These are phyloP conservation scores for Lactarius indigo DNA, from an alignment of 768 basidiomycete genomes.

Conservation along the genomic window DNA sequence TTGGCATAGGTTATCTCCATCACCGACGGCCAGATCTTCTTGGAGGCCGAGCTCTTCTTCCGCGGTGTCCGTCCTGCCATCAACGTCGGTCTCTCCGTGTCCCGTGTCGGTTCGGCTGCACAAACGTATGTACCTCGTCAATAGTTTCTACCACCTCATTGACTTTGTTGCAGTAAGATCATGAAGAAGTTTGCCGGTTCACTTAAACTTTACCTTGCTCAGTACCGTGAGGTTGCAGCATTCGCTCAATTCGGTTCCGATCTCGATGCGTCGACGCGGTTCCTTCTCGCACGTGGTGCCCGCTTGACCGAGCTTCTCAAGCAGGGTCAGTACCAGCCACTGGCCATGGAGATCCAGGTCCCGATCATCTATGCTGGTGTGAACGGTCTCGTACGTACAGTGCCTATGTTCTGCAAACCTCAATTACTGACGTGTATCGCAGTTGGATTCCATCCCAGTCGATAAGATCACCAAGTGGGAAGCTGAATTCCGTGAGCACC, in stretches of 20 bases:
- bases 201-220: conserved; percentile 98
- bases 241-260: conserved; percentile 99
- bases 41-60: conserved; percentile 99
- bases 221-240: conserved; percentile 99
- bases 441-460: conserved; percentile 94
- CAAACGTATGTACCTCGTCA: conserved; percentile 76
- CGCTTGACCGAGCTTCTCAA: conserved; percentile 97
- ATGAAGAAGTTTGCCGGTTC: conserved; percentile 99
- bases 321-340: conserved; percentile 97
- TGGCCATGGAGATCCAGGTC: conserved; percentile 94
- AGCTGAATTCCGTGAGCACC: conserved; percentile 85
- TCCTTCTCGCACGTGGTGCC: conserved; percentile 96
- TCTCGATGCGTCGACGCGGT: conserved; percentile 98
- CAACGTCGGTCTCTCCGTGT: conserved; percentile 99
- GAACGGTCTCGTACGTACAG: conserved; percentile 81
- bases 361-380: conserved; percentile 99
- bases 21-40: conserved; percentile 99
- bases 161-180: conserved; percentile 62
- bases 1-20: conserved; percentile 89
- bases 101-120: conserved; percentile 99
- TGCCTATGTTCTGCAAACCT: not conserved
- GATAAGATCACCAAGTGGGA: conserved; percentile 94
- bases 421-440: not conserved
- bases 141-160: not conserved
- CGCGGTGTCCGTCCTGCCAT: conserved; percentile 99